Evolutionary conservation across 2,329 filamentous ascomycete genomes (phyloP).

Genomic region (Botryotinia narcissicola): DNA sequence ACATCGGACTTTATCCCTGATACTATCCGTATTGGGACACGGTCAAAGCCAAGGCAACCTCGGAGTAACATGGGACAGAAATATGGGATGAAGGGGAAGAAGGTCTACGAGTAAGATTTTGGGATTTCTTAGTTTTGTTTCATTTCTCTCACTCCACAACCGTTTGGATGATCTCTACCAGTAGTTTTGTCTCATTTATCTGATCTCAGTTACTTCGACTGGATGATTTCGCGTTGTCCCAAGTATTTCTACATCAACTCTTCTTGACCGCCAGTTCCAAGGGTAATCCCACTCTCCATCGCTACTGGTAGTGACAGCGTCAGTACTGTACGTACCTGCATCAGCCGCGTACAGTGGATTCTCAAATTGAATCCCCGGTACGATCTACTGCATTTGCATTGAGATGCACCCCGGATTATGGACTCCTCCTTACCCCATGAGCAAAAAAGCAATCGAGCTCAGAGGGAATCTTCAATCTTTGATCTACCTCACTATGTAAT

Average conservation of each 20-base stretch:
- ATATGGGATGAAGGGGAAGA: neutral
- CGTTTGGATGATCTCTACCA: neutral
- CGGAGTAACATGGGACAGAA: constrained; percentile 7
- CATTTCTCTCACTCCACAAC: constrained; percentile 10
- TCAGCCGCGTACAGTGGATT: constrained; percentile 1
- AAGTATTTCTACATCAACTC: constrained; percentile 5
- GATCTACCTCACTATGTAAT: constrained; percentile 24
- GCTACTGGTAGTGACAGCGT: neutral
- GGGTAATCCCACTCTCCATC: neutral
- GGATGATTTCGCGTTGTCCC: neutral
- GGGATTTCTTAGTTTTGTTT: constrained; percentile 6
- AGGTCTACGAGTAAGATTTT: neutral
- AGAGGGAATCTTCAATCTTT: constrained; percentile 20
- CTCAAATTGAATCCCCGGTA: neutral
- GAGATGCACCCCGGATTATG: constrained; percentile 15
- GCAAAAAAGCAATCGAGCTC: constrained; percentile 8
- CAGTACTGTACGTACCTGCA: constrained; percentile 2
- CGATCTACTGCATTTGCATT: constrained; percentile 7
- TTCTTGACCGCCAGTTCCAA: constrained; percentile 5
- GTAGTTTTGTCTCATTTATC: neutral
- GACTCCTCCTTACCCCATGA: constrained; percentile 13
- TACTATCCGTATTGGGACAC: constrained; percentile 1
- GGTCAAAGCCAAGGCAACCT: constrained; percentile 9
- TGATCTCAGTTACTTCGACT: neutral
- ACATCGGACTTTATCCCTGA: constrained; percentile 5